Evolutionary conservation across 805 yeast genomes (phyloP), one percentile per base, ranked within the genome.

Genomic region (Metschnikowia henanensis): DNA sequence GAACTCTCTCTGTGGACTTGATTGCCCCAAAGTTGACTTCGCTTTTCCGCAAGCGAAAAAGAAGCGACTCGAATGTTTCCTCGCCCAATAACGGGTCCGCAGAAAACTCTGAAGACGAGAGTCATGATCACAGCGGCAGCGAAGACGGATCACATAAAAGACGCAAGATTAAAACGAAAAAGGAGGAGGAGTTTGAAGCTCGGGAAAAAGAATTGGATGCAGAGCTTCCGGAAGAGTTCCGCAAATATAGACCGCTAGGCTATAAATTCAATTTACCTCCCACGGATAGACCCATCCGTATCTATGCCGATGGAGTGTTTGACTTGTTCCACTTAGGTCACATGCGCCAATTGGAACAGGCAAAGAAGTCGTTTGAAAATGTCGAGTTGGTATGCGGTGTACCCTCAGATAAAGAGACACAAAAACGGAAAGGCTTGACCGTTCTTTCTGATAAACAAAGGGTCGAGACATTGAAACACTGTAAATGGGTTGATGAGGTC

Each of bases 221-320:
- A 3, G 76, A 70, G 49, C 65, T 87, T 30, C 94, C 90, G 2
- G 84, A 74, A 39, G 81, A 86, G 49, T 79, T 78, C 57, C 73
- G 91, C 46, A 85, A 81, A 65, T 88, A 73, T 68, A 77, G 96
- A 56, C 97, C 96, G 19, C 65, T 66, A 25, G 97, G 97, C 2
- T 89, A 67, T 68, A 72, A 71, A 53, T 79, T 94, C 64, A 89
- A 88, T 54, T 55, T 83, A 20, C 99, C 99, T 2, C 95, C 97
- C 2, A 70, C 62, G 4, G 94, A 85, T 58, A 76, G 97, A 46
- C 91, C 96, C 1, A 81, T 94, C 22, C 77, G 99, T 47, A 80
- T 94, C n/a, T 94, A 94, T 62, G 99, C 99, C 5, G 99, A 94
- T 66, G 99, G 99, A 41, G 97, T 94, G 16, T 94, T 94, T 71